Conservation (phyloP, 371 early-diverging fungal genomes). For the Amoeboaphelidium protococcarum region DNA sequence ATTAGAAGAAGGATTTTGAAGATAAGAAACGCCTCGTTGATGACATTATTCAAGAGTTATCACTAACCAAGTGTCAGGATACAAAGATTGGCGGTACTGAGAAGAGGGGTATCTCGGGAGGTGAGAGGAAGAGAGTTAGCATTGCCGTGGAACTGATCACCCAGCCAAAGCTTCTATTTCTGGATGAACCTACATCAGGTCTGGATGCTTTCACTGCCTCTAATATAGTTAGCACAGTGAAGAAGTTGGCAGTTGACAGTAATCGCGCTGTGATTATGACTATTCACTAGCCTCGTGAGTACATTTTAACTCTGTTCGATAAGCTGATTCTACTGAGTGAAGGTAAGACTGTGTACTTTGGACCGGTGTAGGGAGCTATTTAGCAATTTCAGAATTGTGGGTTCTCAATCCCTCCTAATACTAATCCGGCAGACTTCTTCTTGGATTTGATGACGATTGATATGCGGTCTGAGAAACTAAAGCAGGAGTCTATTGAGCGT, state of each 20-base stretch:
- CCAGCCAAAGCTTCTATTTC: constrained; percentile 10
- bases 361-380: constrained; percentile 5
- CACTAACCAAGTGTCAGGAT: neutral
- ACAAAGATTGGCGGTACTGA: neutral
- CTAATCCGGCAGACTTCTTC: constrained; percentile 11
- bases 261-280: constrained; percentile 11
- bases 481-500: constrained; percentile 5
- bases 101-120: constrained; percentile 7
- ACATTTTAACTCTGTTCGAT: constrained; percentile 3
- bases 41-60: constrained; percentile 2
- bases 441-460: constrained; percentile 16
- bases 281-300: constrained; percentile 3
- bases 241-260: constrained; percentile 4
- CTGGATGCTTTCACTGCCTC: constrained; percentile 17
- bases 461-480: constrained; percentile 7
- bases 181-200: constrained; percentile 21
- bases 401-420: constrained; percentile 7
- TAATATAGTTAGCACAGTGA: constrained; percentile 9
- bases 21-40: neutral
- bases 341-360: neutral
- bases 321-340: constrained; percentile 2
- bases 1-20: neutral
- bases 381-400: constrained; percentile 5
- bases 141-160: constrained; percentile 11
- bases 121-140: constrained; percentile 16